A percentile compares a stretch with the other conserved stretches of the same genome.
Conservation (phyloP, 2,329 filamentous ascomycete genomes). For the Arthrobotrys sinensis region DNA sequence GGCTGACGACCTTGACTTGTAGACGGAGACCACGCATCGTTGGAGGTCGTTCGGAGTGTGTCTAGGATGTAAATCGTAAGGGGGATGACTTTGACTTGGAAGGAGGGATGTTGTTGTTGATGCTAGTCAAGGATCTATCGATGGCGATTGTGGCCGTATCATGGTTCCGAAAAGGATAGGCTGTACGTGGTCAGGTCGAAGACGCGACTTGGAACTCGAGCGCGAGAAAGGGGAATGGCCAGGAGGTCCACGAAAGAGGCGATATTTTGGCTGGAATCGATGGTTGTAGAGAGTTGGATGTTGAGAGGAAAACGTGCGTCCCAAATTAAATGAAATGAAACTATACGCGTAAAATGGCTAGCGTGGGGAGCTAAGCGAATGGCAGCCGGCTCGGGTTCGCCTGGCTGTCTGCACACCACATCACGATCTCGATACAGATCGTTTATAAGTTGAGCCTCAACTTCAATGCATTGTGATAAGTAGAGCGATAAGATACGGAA, state of each 20-base stretch:
- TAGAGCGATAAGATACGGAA: neutral
- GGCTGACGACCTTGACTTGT: constrained; percentile 62
- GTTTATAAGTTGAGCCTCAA: constrained; percentile 11
- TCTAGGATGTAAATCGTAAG: neutral
- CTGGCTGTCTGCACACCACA: constrained; percentile 3
- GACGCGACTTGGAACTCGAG: neutral
- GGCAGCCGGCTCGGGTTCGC: neutral
- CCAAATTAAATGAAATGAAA: constrained; percentile 32
- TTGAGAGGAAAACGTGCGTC: constrained; percentile 30
- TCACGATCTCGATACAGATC: neutral
- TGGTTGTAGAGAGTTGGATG: constrained; percentile 24
- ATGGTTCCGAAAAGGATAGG: constrained; percentile 15
- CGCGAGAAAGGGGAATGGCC: constrained; percentile 15
- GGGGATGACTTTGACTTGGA: neutral
- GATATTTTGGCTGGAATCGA: neutral
- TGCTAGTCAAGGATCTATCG: constrained; percentile 29
- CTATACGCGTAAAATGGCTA: constrained; percentile 17
- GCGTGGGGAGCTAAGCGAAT: constrained; percentile 16
- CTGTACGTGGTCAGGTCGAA: neutral
- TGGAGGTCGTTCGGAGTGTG: neutral
- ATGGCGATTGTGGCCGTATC: constrained; percentile 1
- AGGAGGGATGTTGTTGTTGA: constrained; percentile 4
- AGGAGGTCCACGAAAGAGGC: neutral
- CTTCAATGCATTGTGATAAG: neutral
- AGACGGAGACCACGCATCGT: constrained; percentile 62